These are phyloP conservation scores for Kuraishia borneana DNA, from an alignment of 805 yeast genomes.

Conservation along the genomic window DNA sequence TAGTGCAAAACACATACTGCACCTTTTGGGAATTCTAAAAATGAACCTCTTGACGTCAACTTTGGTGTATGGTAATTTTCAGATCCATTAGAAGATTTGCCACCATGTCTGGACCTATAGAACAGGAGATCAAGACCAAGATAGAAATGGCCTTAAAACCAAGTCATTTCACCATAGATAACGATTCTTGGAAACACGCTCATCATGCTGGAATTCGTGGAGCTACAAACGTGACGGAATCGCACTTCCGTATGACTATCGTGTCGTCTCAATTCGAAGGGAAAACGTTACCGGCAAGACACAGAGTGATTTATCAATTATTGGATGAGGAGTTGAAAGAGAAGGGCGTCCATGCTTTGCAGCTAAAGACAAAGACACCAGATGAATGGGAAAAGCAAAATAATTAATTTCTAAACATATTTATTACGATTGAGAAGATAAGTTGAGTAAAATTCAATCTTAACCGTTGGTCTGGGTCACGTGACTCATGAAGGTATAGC, in stretches of 20 bases:
- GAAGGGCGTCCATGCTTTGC: constrained; percentile 81
- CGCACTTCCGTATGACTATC: constrained; percentile 70
- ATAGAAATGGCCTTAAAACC: constrained; percentile 32
- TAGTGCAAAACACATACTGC: too few relatives aligned
- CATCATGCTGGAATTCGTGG: constrained; percentile 78
- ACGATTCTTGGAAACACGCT: constrained; percentile 83
- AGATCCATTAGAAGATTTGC: too few relatives aligned
- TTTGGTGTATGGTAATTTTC: too few relatives aligned
- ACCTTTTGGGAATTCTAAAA: too few relatives aligned
- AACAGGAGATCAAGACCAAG: constrained; percentile 32
- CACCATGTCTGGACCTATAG: constrained; percentile 28
- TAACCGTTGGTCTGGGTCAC: too few relatives aligned
- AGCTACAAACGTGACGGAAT: constrained; percentile 60
- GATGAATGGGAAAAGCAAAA: constrained; percentile 29
- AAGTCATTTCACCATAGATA: constrained; percentile 37
- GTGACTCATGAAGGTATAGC: too few relatives aligned
- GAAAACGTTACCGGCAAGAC: constrained; percentile 60
- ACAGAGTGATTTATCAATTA: constrained; percentile 58
- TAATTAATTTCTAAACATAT: too few relatives aligned
- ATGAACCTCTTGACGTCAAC: too few relatives aligned
- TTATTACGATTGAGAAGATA: too few relatives aligned
- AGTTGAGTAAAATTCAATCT: too few relatives aligned
- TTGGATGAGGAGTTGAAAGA: constrained; percentile 61
- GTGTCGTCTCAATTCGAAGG: constrained; percentile 63
- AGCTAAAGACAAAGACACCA: constrained; percentile 70